A percentile compares a stretch with the other conserved stretches of the same genome.
phyloP scores from a whole-genome alignment of 495 filamentous ascomycete species.

The Copromyces sp. region DNA sequence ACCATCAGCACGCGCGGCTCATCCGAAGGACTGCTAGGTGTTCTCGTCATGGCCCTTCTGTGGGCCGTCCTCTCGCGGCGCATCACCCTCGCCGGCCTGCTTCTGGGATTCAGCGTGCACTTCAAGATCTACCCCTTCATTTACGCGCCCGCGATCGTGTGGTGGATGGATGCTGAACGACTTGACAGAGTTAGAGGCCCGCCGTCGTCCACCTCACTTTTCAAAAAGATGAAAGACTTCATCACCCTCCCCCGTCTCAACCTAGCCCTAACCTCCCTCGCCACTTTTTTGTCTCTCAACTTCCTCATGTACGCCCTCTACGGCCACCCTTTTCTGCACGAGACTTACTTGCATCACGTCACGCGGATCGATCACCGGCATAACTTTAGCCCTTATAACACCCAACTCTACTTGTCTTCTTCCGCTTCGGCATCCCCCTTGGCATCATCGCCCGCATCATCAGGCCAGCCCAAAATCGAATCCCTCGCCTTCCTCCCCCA shows the following conservation, averaged over 20 bases:
- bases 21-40: constrained; percentile 80
- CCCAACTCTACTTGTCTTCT: constrained; percentile 65
- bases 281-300: constrained; percentile 64
- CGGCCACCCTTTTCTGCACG: constrained; percentile 64
- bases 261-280: constrained; percentile 53
- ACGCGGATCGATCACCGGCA: constrained; percentile 93
- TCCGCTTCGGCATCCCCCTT: constrained; percentile 42
- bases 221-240: constrained; percentile 36
- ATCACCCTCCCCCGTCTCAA: constrained; percentile 50
- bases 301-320: constrained; percentile 65
- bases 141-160: constrained; percentile 76
- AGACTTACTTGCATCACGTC: constrained; percentile 88
- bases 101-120: constrained; percentile 80
- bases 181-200: constrained; percentile 5
- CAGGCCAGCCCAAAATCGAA: constrained; percentile 41
- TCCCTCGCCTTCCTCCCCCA: constrained; percentile 84
- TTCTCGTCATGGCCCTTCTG: constrained; percentile 68
- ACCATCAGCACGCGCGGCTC: constrained; percentile 90
- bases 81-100: constrained; percentile 55
- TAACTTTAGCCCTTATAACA: constrained; percentile 97
- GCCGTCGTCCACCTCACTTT: not conserved
- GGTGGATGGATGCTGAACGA: constrained; percentile 64
- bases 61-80: constrained; percentile 60
- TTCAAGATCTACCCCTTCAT: constrained; percentile 99
- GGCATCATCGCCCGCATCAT: not conserved